Evolutionary conservation across 129 eudicot species (phyloP), one percentile per base, ranked within the genome.

Genomic region (Smallanthus sonchifolius): DNA sequence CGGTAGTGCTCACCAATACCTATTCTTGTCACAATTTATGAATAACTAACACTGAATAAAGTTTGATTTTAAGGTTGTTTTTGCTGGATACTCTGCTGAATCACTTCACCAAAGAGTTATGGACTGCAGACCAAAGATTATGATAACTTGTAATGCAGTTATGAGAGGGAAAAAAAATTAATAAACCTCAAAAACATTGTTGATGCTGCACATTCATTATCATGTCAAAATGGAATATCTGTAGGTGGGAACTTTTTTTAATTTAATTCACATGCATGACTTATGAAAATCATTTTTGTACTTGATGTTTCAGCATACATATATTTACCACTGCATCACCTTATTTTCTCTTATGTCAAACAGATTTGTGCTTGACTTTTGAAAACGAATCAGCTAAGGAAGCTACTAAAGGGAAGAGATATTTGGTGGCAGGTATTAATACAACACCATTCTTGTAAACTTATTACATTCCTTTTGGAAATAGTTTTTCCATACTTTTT

Each of bases 61-160:
- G 64, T 38, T 64, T 14, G 75, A 51, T 28, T 77, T 82, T 77
- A 80, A 95, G 97, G 99, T 95, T 75, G 97, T 95, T 74, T 95
- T 95, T 91, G 99, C 99, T 71, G 99, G 99, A 40, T 95, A 91
- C 81, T 95, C 97, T 55, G 86, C 96, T 19, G 99, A 95, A 59
- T 85, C 99, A 32, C 88, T 95, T 80, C 73, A 84, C 42, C 99
- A 95, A 83, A 91, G 99, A 80, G 82, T 95, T 59, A 72, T 88
- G 79, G 99, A 95, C 79, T 95, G 99, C 87, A 95, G 83, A 80
- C 97, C 97, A 15, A 91, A 91, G 83, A 89, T 86, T 76, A 88
- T 94, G 71, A 54, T 94, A 67, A 95, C 99, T 67, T 95, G 97
- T 78, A 94, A 94, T 82, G 99, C 97, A 62, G 97, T 94, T 60